These are phyloP conservation scores for Linaria vulgaris DNA, from an alignment of 257 asterid genomes.

Conservation along the genomic window DNA sequence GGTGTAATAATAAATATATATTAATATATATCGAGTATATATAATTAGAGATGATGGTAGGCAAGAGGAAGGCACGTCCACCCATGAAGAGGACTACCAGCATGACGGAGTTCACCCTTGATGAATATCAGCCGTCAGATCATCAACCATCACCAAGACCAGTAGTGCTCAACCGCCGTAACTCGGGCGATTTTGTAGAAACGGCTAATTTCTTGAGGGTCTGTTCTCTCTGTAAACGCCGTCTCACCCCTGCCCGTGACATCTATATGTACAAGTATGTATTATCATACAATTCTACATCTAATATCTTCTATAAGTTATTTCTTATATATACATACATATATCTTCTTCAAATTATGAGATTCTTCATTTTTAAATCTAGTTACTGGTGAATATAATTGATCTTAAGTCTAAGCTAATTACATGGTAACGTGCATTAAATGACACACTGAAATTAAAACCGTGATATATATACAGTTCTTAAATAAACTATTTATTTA, in stretches of 20 bases:
- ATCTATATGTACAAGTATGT: constrained; percentile 82
- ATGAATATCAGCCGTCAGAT: constrained; percentile 33
- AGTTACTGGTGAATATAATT: no score
- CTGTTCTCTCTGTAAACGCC: constrained; percentile 72
- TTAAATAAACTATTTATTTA: no score
- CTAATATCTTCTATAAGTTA: no score
- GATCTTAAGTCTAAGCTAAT: no score
- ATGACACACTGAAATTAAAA: no score
- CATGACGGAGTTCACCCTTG: constrained; percentile 67
- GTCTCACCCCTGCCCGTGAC: constrained; percentile 68
- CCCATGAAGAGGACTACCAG: constrained; percentile 77
- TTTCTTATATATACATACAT: no score
- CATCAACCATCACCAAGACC: constrained; percentile 35
- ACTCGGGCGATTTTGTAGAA: constrained; percentile 49
- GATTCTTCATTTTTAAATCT: no score
- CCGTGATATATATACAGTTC: no score
- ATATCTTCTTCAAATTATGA: no score
- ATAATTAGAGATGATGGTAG: constrained; percentile 47
- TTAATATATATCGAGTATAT: not conserved
- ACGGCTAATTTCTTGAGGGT: constrained; percentile 56
- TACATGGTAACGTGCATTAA: no score
- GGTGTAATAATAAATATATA: no score
- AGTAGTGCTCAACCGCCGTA: constrained; percentile 58
- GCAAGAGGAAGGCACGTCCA: constrained; percentile 76
- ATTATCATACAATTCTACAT: no score